Percentiles rank a stretch among this genome's conserved stretches.
These are phyloP conservation scores for Aspergillus bombycis DNA, from an alignment of 2,329 filamentous ascomycete genomes.

Conservation along the genomic window DNA sequence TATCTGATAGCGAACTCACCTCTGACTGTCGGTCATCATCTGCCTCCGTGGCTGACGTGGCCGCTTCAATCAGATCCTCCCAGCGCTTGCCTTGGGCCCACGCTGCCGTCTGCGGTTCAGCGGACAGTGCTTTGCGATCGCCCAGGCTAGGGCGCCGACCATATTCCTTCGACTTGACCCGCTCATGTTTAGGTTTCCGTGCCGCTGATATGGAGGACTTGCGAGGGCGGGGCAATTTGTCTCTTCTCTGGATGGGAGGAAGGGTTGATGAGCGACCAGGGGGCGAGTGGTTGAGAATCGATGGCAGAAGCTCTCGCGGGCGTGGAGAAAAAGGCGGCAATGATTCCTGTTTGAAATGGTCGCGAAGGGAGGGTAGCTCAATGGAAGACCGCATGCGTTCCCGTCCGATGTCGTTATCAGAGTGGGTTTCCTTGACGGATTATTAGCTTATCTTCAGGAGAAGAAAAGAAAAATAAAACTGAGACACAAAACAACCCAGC, in stretches of 20 bases:
- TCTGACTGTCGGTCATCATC: conserved; percentile 81
- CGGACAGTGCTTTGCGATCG: conserved; percentile 81
- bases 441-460: neutral
- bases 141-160: conserved; percentile 73
- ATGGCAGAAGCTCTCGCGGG: conserved; percentile 77
- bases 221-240: conserved; percentile 72
- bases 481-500: conserved; percentile 31
- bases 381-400: conserved; percentile 67
- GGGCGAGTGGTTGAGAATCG: conserved; percentile 76
- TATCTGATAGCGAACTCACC: conserved; percentile 58
- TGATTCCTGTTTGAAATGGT: conserved; percentile 71
- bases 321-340: conserved; percentile 66
- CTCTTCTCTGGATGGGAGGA: conserved; percentile 75
- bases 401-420: conserved; percentile 68
- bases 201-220: conserved; percentile 83
- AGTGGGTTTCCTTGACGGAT: conserved; percentile 66
- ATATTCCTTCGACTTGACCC: conserved; percentile 75
- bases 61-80: conserved; percentile 95
- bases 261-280: conserved; percentile 86
- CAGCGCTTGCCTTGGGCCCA: conserved; percentile 81
- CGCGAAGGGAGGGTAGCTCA: conserved; percentile 72
- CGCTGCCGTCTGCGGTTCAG: conserved; percentile 76
- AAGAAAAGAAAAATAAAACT: neutral
- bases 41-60: conserved; percentile 87
- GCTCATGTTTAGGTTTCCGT: conserved; percentile 76